Base-by-base conservation (phyloP, 176 grass and related monocot species). In the Musa schizocarpa region DNA sequence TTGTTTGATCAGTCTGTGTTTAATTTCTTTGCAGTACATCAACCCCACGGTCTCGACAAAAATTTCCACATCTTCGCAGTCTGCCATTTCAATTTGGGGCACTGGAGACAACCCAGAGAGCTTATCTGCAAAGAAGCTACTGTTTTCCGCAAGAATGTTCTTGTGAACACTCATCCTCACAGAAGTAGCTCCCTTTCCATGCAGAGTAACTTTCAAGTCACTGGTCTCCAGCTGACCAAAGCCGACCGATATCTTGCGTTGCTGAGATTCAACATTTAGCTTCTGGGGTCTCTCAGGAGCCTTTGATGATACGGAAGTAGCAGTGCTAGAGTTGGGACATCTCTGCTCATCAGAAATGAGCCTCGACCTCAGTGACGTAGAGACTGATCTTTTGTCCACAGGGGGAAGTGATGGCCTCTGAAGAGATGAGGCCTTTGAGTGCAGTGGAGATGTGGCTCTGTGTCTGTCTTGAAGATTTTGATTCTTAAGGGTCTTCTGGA, bases 41-140 rank as follows among this genome's bases (percentile, higher is more conserved):
- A 96, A 83, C 13, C 92, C 92, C 77, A 92, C 84, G n/a, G 92
- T 92, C 76, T 96, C 92, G 27, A 92, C 87, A 80, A 81, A 96
- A 51, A 96, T 96, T 77, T 96, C 92, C 21, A 96, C 89, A 76
- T 96, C 92, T 55, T 96, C 92, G 62, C 89, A 96, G 71, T 92
- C 92, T 50, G 81, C 29, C 14, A 92, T 82, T 51, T 96, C 89
- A 21, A 96, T 61, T 27, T 65, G 82, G 1, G 82, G 81, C 1
- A 78, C 70, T 13, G 85, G 82, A 72, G 89, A 89, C 65, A 92
- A 69, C 29, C 62, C 54, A 13, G 86, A 87, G n/a, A 2, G 51
- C 59, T 83, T 90, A 9, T 88, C 87, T n/a, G 65, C 73, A 59
- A 97, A 97, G 69, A 92, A 97, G 49, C 2, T 63, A 77, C 93